These are phyloP conservation scores for Penicillium simplicissimum DNA, from an alignment of 495 filamentous ascomycete species.

Conservation along the genomic window DNA sequence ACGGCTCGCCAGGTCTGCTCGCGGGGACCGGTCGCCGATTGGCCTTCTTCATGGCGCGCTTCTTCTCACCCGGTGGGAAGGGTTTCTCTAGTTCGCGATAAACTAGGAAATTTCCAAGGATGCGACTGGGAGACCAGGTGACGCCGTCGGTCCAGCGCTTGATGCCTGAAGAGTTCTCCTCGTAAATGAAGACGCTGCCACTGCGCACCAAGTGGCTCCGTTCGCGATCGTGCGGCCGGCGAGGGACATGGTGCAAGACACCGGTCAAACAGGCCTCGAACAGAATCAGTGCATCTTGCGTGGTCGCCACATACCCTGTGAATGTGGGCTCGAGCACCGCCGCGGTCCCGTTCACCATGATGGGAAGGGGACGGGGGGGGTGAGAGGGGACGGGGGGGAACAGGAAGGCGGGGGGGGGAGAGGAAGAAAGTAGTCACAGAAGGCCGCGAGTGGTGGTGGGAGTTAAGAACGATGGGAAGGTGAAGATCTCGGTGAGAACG, in stretches of 20 bases:
- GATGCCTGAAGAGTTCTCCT: constrained; percentile 84
- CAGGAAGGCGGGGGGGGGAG: neutral
- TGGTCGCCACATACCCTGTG: constrained; percentile 66
- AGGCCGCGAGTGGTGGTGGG: neutral
- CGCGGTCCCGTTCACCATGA: constrained; percentile 49
- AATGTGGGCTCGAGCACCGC: constrained; percentile 59
- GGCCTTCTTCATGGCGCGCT: constrained; percentile 75
- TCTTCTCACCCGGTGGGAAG: constrained; percentile 87
- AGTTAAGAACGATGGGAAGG: neutral
- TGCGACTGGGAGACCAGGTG: constrained; percentile 87
- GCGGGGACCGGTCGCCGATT: constrained; percentile 43
- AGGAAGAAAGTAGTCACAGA: constrained; percentile 3
- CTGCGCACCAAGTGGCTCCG: constrained; percentile 71
- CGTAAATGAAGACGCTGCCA: constrained; percentile 87
- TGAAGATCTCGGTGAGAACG: neutral
- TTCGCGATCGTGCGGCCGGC: constrained; percentile 84
- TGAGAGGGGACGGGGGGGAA: neutral
- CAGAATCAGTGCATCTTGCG: constrained; percentile 71
- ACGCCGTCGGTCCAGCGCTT: constrained; percentile 93
- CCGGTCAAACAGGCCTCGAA: constrained; percentile 76
- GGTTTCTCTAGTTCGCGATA: constrained; percentile 84
- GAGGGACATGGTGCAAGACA: constrained; percentile 67
- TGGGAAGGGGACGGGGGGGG: constrained; percentile 20
- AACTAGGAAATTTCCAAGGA: constrained; percentile 83
- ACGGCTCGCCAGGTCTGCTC: constrained; percentile 51